Base-by-base conservation (phyloP, 148 eudicot genomes). In the Rhododendron simsii region DNA sequence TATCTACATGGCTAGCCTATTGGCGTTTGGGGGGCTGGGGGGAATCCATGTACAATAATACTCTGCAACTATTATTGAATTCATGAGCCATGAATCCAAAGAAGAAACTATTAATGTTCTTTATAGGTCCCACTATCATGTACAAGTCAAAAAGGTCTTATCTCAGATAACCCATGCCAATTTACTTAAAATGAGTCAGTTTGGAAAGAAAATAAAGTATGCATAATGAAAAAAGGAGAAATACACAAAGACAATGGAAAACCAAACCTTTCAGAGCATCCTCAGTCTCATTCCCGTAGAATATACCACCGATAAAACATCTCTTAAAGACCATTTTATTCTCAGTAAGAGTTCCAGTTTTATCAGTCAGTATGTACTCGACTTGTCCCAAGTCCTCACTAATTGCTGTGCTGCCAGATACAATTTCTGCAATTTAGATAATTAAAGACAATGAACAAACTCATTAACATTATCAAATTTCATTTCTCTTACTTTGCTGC, bases 381-480 rank as follows among this genome's bases (percentile, higher is more conserved):
- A 97, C 99, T 91, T 97, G 99, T 69, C 99, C 99, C 91, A 97
- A 88, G 92, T 97, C 99, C 93, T 97, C 99, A 87, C 99, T 97
- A 74, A 97, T 97, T 88, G 99, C 98, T 93, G 98, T 95, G 93
- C 99, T 97, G 99, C 90, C 95, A 90, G 85, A 87, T 84, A 89
- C 87, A 93, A 82, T 82, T 81, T 77, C 82, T 47, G 77, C 47
- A 59, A 77, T 44, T 63, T 67, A 71, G 76, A 85, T 48, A 48
- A 71, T 47, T n/a, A 73, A 45, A 78, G 30, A 50, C 33, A 35
- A 30, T 15, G 59, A 53, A 30, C 23, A 39, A 53, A 61, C 84
- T 59, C 33, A 61, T 4, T 15, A 78, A 59, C 74, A 67, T 67
- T 13, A 71, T 71, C 75, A 71, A 28, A 30, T 44, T 13, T 78